Conservation (phyloP, 345 rosid species). For the Rhizophora apiculata region DNA sequence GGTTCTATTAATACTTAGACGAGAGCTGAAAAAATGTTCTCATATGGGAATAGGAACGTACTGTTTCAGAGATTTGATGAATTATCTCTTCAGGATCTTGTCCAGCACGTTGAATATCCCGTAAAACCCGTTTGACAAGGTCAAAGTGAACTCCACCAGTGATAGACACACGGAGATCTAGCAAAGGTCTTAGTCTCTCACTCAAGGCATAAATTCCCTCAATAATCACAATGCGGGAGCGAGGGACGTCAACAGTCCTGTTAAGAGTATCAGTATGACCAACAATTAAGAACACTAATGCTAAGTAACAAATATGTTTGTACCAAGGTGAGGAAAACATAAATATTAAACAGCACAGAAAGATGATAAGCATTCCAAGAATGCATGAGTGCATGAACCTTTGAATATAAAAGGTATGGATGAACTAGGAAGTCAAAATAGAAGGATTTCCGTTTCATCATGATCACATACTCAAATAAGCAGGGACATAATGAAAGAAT, state of each 20-base stretch:
- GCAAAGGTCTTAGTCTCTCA: conserved; percentile 76
- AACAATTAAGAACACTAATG: conserved; percentile 15
- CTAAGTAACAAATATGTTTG: conserved; percentile 8
- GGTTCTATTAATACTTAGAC: no score
- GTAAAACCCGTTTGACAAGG: conserved; percentile 91
- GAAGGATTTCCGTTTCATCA: not conserved
- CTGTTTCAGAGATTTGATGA: conserved; percentile 99
- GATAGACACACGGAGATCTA: conserved; percentile 95
- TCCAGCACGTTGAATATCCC: conserved; percentile 96
- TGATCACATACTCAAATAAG: not conserved
- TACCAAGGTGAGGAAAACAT: not conserved
- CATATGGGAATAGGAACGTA: conserved; percentile 28
- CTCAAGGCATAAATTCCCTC: conserved; percentile 97
- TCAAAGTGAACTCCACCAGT: conserved; percentile 98
- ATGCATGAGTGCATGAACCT: conserved; percentile 1
- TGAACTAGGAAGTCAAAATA: conserved; percentile 1
- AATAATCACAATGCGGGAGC: conserved; percentile 83
- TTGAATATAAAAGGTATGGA: not conserved
- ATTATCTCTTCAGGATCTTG: conserved; percentile 99
- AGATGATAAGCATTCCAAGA: not conserved
- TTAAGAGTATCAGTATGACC: conserved; percentile 22
- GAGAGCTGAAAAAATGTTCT: conserved; percentile 10
- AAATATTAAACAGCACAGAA: not conserved
- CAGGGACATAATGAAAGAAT: not conserved
- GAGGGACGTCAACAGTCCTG: conserved; percentile 90